phyloP scores from a whole-genome alignment of 768 basidiomycete species.

The Leucocoprinus birnbaumii region DNA sequence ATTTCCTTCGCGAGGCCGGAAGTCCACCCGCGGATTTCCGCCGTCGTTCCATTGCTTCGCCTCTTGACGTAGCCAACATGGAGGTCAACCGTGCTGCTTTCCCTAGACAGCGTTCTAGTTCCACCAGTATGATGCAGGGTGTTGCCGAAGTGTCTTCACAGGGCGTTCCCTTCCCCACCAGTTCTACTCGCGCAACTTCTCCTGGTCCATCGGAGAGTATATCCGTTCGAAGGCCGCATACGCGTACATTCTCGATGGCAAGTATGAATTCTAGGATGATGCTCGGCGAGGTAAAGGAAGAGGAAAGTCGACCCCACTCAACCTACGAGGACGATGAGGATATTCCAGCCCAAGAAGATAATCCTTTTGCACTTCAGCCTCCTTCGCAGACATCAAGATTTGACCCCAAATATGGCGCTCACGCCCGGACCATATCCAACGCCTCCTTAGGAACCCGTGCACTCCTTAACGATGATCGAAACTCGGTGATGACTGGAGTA shows the following conservation, averaged over 20 bases:
- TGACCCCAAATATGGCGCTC: constrained; percentile 71
- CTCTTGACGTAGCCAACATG: constrained; percentile 50
- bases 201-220: constrained; percentile 23
- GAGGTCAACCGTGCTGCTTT: constrained; percentile 36
- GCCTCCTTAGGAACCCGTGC: constrained; percentile 66
- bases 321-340: constrained; percentile 27
- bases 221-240: constrained; percentile 26
- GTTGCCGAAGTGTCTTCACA: background rate
- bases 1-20: constrained; percentile 32
- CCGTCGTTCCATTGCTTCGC: constrained; percentile 56
- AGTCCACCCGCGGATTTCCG: constrained; percentile 24
- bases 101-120: constrained; percentile 48
- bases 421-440: constrained; percentile 59
- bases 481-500: constrained; percentile 32
- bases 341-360: constrained; percentile 38
- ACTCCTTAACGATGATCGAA: constrained; percentile 46
- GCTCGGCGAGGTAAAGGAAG: constrained; percentile 34
- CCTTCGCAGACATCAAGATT: constrained; percentile 70
- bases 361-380: constrained; percentile 68
- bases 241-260: constrained; percentile 46
- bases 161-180: constrained; percentile 60
- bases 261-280: constrained; percentile 49
- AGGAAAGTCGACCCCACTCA: constrained; percentile 19
- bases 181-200: constrained; percentile 50
- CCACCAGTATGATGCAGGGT: constrained; percentile 41